Conservation (phyloP, 768 basidiomycete species). For the Agaricus blazei region DNA sequence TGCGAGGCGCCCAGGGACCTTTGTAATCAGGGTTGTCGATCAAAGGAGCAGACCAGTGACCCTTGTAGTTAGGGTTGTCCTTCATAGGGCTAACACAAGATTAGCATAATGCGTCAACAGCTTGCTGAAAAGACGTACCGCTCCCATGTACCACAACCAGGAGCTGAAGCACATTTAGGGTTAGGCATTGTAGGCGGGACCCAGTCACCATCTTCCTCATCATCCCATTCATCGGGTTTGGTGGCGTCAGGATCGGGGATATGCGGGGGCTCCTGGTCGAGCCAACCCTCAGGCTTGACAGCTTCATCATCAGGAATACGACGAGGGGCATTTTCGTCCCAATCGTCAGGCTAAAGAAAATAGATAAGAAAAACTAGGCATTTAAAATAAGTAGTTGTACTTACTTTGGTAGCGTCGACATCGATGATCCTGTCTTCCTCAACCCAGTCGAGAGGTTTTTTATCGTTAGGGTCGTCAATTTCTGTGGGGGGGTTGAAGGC, state of each 20-base stretch:
- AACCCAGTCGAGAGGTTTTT: constrained; percentile 92
- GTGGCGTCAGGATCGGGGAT: constrained; percentile 89
- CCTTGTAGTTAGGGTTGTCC: constrained; percentile 94
- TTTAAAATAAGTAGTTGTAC: constrained; percentile 11
- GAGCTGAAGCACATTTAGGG: constrained; percentile 83
- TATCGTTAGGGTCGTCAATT: constrained; percentile 90
- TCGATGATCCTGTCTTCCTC: constrained; percentile 84
- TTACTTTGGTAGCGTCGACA: constrained; percentile 75
- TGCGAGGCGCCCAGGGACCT: constrained; percentile 87
- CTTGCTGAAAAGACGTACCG: constrained; percentile 36
- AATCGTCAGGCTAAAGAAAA: constrained; percentile 72
- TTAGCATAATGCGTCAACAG: not conserved
- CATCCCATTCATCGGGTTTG: constrained; percentile 99
- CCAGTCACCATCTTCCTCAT: constrained; percentile 99
- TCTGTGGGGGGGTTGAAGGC: constrained; percentile 89
- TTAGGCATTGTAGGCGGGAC: constrained; percentile 85
- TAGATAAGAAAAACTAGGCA: too few relatives aligned
- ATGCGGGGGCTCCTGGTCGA: constrained; percentile 76
- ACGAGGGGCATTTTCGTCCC: constrained; percentile 96
- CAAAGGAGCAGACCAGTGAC: constrained; percentile 94
- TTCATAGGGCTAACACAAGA: constrained; percentile 59
- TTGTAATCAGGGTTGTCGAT: constrained; percentile 98
- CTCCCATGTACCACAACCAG: constrained; percentile 96
- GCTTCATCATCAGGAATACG: constrained; percentile 88
- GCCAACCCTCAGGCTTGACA: constrained; percentile 91